Evolutionary conservation across 345 rosid species (phyloP), one percentile per base, ranked within the genome.

Genomic region (Linum trigynum): DNA sequence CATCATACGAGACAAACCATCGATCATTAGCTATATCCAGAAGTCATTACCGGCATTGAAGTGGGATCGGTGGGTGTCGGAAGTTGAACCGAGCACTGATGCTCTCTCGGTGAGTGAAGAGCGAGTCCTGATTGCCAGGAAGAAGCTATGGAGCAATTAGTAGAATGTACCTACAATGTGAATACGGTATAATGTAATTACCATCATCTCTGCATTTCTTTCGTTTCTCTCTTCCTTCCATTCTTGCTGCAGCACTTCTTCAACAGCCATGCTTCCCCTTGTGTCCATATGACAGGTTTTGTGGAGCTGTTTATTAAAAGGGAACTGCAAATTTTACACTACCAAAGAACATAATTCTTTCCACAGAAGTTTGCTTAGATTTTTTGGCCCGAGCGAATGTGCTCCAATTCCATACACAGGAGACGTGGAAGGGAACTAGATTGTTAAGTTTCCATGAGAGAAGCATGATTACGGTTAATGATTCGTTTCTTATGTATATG

Each of bases 61-160:
- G 70, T 92, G 98, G 98, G 94, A 90, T 72, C 86, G 73, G 35
- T 92, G 97, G 96, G 64, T 79, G 61, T 81, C 90, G 10, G 96
- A 90, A 69, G 82, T 85, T 43, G 90, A 84, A 73, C 90, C 97
- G 15, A 84, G 83, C 67, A 62, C 63, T 38, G 98, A 92, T 74
- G 77, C 85, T 63, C 86, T 90, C 51, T 81, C 96, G 14, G 69
- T 72, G 8, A 62, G 67, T 16, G 94, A 85, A 36, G 97, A 90
- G 76, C 74, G 89, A 64, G 90, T 92, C 66, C 61, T 92, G 80
- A 85, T 92, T n/a, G 85, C 76, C 5, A 79, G 90, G 69, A 90
- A 92, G 80, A 90, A 77, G 81, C 70, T 85, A 55, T 85, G 95
- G 95, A 75, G 37, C 9, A 5, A 15, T 5, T 41, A 40, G 50